Evolutionary conservation across 225 moss, liverwort and hornwort genomes (phyloP), one percentile per base, ranked within the genome.

Genomic region (Polytrichum commune): DNA sequence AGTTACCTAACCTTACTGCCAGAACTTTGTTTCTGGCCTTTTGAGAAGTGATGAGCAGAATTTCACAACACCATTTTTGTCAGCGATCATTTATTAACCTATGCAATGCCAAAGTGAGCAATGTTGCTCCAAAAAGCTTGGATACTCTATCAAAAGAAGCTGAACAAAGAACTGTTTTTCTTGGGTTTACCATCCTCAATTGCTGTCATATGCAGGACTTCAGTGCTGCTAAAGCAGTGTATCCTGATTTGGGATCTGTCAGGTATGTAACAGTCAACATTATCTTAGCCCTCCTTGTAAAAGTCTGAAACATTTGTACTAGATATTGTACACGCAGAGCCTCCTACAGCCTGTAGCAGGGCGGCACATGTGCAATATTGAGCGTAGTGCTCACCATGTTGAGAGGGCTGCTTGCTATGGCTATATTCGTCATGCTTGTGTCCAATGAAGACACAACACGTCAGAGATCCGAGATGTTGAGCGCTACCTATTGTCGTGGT

Each of bases 201-300:
- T 20, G 19, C 35, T 30, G 7, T 61, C 60, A 5, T 73, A 35
- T 72, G 76, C 94, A 98, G 98, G 95, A 98, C 76, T 98, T 98
- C 69, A 80, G 67, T 60, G 84, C 66, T 69, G 93, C 98, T 1
- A 90, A 80, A 73, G 98, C 98, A 72, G 85, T 80, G 54, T 98
- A 89, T 53, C 80, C 90, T 54, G 70, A 90, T 77, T 73, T 98
- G 77, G 91, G 81, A 83, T 82, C 79, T 68, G 75, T 95, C 65
- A 83, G 84, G 94, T 90, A 80, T 69, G 22, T 27, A 66, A 27
- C 5, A 46, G 13, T 2, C 46, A 20, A 58, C 23, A 22, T 0
- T 20, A 55, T 6, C 60, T 54, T 24, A 54, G 57, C 33, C 30
- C 7, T 19, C 55, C 0, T 63, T 26, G 32, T 35, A 46, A 55